These are phyloP conservation scores for Taphrina betulina DNA, from an alignment of 1,139 yeast genomes.

Conservation along the genomic window DNA sequence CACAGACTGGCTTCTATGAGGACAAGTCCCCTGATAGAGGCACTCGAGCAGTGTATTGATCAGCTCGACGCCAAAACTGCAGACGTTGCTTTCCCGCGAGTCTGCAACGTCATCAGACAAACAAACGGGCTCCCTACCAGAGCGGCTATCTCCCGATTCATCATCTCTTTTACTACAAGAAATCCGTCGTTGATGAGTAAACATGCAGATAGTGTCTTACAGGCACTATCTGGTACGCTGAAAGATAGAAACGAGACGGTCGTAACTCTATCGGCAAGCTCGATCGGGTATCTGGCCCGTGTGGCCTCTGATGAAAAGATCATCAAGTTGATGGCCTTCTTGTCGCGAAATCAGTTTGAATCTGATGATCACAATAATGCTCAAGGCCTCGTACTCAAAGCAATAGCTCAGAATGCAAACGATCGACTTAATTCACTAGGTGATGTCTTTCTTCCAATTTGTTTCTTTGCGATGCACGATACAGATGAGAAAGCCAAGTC, in stretches of 20 bases:
- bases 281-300: slow-evolving; percentile 77
- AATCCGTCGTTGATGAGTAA: slow-evolving; percentile 58
- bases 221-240: slow-evolving; percentile 59
- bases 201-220: slow-evolving; percentile 62
- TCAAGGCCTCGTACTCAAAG: slow-evolving; percentile 64
- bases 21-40: slow-evolving; percentile 84
- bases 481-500: slow-evolving; percentile 47
- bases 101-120: slow-evolving; percentile 50
- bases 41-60: slow-evolving; percentile 69
- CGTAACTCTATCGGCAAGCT: slow-evolving; percentile 70
- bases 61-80: slow-evolving; percentile 55
- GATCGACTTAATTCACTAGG: slow-evolving; percentile 66
- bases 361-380: slow-evolving; percentile 49
- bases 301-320: slow-evolving; percentile 58
- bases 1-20: slow-evolving; percentile 72
- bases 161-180: slow-evolving; percentile 62
- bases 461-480: slow-evolving; percentile 77
- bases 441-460: slow-evolving; percentile 68
- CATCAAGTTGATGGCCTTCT: slow-evolving; percentile 54
- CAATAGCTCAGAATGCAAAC: slow-evolving; percentile 67
- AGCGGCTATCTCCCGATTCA: slow-evolving; percentile 77
- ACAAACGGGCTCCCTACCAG: slow-evolving; percentile 91
- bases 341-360: slow-evolving; percentile 60
- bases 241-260: slow-evolving; percentile 72
- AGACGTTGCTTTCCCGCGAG: slow-evolving; percentile 53